Evolutionary conservation across 139 green algal species (phyloP).

Genomic region (Chlamydomonas schloesseri): DNA sequence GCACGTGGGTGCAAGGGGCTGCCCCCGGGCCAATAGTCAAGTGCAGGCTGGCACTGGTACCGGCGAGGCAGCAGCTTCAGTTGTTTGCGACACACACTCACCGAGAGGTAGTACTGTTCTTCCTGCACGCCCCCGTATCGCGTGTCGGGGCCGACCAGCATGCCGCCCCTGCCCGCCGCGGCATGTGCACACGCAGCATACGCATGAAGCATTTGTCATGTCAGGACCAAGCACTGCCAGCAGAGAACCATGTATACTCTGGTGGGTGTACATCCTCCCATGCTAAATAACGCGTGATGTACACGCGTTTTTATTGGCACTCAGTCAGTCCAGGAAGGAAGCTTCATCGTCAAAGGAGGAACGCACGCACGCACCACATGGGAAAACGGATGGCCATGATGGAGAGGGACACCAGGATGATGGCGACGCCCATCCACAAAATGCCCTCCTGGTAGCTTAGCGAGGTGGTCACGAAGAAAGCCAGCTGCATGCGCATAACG

Average conservation of each 20-base stretch:
- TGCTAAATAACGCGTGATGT: too few relatives aligned
- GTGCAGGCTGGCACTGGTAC: not conserved
- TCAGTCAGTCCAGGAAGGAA: too few relatives aligned
- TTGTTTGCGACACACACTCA: not conserved
- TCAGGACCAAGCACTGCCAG: too few relatives aligned
- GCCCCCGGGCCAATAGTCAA: too few relatives aligned
- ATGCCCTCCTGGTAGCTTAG: slow-evolving; percentile 4
- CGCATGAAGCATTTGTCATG: too few relatives aligned
- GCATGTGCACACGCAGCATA: too few relatives aligned
- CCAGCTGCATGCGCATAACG: too few relatives aligned
- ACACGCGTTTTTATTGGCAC: too few relatives aligned
- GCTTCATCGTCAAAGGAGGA: too few relatives aligned
- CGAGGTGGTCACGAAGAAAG: not conserved
- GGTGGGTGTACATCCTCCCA: too few relatives aligned
- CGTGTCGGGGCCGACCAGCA: not conserved
- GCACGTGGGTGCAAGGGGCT: too few relatives aligned
- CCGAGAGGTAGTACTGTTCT: slow-evolving; percentile 19
- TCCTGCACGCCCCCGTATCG: not conserved
- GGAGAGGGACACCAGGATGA: not conserved
- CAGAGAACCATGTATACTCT: too few relatives aligned
- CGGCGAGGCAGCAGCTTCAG: not conserved
- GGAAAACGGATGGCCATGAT: slow-evolving; percentile 13
- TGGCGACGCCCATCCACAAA: slow-evolving; percentile 7
- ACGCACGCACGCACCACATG: not conserved
- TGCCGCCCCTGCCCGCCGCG: not conserved